Percentiles rank a stretch among this genome's conserved stretches.
These are phyloP conservation scores for Comarum palustre DNA, from an alignment of 306 rosid species.

Conservation along the genomic window DNA sequence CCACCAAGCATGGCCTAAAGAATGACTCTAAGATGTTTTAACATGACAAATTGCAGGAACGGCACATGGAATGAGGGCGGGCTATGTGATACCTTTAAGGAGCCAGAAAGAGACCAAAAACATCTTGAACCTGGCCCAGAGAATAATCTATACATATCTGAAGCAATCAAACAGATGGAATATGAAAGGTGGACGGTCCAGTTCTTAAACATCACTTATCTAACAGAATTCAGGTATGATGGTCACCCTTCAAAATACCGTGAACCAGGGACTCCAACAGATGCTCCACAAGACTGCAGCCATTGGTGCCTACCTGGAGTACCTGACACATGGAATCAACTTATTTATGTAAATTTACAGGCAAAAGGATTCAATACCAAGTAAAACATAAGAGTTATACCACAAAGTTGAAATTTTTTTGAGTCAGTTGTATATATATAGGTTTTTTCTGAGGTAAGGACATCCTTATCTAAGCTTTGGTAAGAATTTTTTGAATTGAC, in stretches of 20 bases:
- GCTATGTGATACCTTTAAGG: slow-evolving; percentile 43
- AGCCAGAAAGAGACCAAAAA: slow-evolving; percentile 53
- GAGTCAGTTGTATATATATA: too few species aligned
- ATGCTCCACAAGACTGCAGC: slow-evolving; percentile 92
- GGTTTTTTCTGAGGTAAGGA: too few species aligned
- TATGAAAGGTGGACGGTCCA: slow-evolving; percentile 49
- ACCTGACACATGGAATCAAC: slow-evolving; percentile 94
- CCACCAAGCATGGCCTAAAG: slow-evolving; percentile 5
- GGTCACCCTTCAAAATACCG: slow-evolving; percentile 91
- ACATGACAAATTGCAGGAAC: slow-evolving; percentile 49
- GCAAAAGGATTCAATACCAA: slow-evolving; percentile 49
- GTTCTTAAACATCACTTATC: slow-evolving; percentile 77
- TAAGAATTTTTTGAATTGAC: too few species aligned
- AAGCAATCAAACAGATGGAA: slow-evolving; percentile 58
- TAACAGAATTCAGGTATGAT: slow-evolving; percentile 73
- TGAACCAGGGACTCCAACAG: slow-evolving; percentile 69
- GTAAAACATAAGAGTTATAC: slow-evolving; percentile 25
- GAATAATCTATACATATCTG: slow-evolving; percentile 52
- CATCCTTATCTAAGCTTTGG: too few species aligned
- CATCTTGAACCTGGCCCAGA: slow-evolving; percentile 55
- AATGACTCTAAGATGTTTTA: slow-evolving; percentile 10
- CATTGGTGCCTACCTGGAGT: slow-evolving; percentile 98
- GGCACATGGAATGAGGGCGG: slow-evolving; percentile 85
- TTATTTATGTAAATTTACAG: slow-evolving; percentile 64
- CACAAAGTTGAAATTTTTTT: slow-evolving; percentile 29